Conservation (phyloP, 78 protist genomes). For the Pelomyxa schiedti region DNA sequence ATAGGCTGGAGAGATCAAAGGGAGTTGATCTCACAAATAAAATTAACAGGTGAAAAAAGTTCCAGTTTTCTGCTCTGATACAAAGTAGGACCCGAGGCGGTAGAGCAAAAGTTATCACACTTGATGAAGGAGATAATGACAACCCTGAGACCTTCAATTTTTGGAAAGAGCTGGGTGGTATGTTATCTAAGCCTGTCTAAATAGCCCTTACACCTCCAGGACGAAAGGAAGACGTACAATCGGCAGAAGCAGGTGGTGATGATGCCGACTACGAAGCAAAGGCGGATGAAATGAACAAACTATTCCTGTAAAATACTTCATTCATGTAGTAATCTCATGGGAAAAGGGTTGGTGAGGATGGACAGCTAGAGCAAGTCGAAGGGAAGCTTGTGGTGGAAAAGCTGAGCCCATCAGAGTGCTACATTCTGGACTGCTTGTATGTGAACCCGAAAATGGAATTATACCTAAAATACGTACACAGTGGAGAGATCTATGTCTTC, state of each 20-base stretch:
- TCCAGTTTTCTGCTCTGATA: no score
- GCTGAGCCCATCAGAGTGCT: not conserved
- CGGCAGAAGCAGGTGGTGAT: not conserved
- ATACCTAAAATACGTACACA: no score
- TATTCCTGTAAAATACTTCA: no score
- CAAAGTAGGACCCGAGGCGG: not conserved
- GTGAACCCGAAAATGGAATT: no score
- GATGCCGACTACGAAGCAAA: not conserved
- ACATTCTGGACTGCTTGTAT: not conserved
- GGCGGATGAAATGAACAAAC: not conserved
- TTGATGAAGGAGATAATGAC: not conserved
- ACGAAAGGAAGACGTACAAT: no score
- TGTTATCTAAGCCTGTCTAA: not conserved
- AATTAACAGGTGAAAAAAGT: no score
- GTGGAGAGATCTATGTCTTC: not conserved
- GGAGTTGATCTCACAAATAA: not conserved
- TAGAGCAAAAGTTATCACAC: not conserved
- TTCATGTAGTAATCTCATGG: no score
- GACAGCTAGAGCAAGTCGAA: not conserved
- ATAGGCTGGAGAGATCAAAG: not conserved
- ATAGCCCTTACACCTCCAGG: no score
- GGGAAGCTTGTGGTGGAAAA: not conserved
- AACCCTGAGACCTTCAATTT: not conserved
- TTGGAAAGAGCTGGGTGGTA: not conserved
- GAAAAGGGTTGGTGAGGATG: not conserved